Evolutionary conservation across 2,329 filamentous ascomycete genomes (phyloP).

Genomic region (Scleromitrula shiraiana): DNA sequence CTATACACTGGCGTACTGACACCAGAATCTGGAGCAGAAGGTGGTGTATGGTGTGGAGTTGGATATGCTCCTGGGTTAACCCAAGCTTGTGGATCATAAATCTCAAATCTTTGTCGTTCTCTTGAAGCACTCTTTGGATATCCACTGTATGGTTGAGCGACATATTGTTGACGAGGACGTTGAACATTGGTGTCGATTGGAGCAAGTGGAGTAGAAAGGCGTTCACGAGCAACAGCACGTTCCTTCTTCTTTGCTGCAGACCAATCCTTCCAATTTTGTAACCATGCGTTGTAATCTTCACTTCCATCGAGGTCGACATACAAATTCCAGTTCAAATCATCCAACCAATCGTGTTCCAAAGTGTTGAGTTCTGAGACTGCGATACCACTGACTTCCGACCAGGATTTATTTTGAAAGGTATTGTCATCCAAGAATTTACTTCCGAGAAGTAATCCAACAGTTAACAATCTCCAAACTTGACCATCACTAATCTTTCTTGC

Average conservation of each 20-base stretch:
- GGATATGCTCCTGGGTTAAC: constrained; percentile 26
- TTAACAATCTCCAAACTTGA: constrained; percentile 61
- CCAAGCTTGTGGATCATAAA: constrained; percentile 27
- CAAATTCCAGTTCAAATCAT: constrained; percentile 58
- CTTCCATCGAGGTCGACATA: constrained; percentile 58
- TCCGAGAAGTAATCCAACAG: constrained; percentile 59
- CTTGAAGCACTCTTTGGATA: constrained; percentile 39
- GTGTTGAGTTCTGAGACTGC: constrained; percentile 58
- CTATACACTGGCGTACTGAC: constrained; percentile 46
- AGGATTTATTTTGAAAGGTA: constrained; percentile 71
- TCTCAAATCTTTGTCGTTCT: constrained; percentile 25
- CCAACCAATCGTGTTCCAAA: constrained; percentile 62
- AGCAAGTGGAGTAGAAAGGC: constrained; percentile 27
- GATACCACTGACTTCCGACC: constrained; percentile 69
- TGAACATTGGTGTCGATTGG: constrained; percentile 55
- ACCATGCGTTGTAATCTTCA: constrained; percentile 57
- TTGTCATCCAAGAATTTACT: constrained; percentile 75
- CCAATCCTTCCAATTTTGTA: constrained; percentile 58
- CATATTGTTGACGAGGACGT: constrained; percentile 33
- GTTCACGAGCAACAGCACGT: constrained; percentile 29
- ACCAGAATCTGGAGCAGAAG: constrained; percentile 45
- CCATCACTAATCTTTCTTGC: constrained; percentile 38
- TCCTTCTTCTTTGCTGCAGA: constrained; percentile 37
- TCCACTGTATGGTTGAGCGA: constrained; percentile 35
- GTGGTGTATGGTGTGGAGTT: constrained; percentile 38